phyloP scores from a whole-genome alignment of 2,329 filamentous ascomycete genomes.

The Cryphonectria carpinicola region DNA sequence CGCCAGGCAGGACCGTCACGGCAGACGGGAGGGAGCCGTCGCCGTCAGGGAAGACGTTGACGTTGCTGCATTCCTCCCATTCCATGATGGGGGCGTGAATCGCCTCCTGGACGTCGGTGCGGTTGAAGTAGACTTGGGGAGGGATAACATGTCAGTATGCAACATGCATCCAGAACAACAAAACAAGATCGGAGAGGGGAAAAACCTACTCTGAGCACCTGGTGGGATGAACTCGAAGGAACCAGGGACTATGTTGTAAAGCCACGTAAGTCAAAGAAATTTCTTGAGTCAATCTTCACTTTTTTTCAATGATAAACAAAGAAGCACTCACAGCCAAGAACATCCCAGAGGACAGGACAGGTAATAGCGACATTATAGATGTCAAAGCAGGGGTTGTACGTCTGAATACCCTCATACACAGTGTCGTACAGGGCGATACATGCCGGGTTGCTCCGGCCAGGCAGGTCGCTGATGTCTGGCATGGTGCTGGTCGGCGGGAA shows the following conservation, averaged over 20 bases:
- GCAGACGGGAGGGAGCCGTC: constrained; percentile 26
- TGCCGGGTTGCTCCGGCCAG: constrained; percentile 44
- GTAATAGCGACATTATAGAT: constrained; percentile 74
- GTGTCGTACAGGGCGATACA: constrained; percentile 63
- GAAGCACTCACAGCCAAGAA: constrained; percentile 55
- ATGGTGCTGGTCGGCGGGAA: constrained; percentile 70
- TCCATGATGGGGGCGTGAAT: constrained; percentile 39
- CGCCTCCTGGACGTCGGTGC: constrained; percentile 65
- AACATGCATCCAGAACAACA: neutral
- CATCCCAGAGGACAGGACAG: constrained; percentile 72
- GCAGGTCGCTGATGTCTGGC: constrained; percentile 46
- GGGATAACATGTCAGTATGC: neutral
- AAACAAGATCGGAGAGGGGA: neutral
- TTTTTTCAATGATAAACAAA: neutral
- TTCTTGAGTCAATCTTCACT: neutral
- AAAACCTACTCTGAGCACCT: constrained; percentile 48
- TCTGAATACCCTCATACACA: constrained; percentile 56
- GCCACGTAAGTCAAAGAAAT: constrained; percentile 11
- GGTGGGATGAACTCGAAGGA: constrained; percentile 64
- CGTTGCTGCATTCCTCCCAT: constrained; percentile 60
- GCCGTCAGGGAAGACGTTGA: constrained; percentile 44
- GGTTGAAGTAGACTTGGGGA: constrained; percentile 68
- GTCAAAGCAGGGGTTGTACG: constrained; percentile 78
- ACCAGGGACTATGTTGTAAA: constrained; percentile 53
- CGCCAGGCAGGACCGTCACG: constrained; percentile 54